Evolutionary conservation across 371 early-diverging fungal genomes (phyloP).

Genomic region (Parasitella parasitica): DNA sequence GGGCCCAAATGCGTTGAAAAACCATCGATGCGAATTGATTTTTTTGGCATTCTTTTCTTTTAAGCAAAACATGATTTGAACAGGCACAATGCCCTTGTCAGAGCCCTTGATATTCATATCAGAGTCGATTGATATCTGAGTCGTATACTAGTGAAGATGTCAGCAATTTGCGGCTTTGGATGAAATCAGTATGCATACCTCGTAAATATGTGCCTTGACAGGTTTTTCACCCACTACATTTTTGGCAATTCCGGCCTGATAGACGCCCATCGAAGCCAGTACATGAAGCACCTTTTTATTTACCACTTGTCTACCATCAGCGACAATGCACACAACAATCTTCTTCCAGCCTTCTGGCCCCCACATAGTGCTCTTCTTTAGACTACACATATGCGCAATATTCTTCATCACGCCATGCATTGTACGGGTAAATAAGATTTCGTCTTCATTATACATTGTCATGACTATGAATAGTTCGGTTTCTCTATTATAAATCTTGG

Average conservation of each 20-base stretch:
- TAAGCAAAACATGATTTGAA: slow-evolving; percentile 79
- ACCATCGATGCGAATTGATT: slow-evolving; percentile 91
- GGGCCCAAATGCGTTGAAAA: slow-evolving; percentile 83
- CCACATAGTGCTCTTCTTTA: slow-evolving; percentile 62
- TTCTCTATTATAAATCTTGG: slow-evolving; percentile 66
- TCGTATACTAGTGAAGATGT: slow-evolving; percentile 67
- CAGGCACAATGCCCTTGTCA: slow-evolving; percentile 75
- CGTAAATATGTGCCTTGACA: slow-evolving; percentile 80
- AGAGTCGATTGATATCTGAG: slow-evolving; percentile 79
- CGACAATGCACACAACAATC: slow-evolving; percentile 80
- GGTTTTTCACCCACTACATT: slow-evolving; percentile 60
- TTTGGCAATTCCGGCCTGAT: slow-evolving; percentile 75
- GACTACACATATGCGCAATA: slow-evolving; percentile 71
- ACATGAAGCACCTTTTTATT: slow-evolving; percentile 56
- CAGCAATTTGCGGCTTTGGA: background rate
- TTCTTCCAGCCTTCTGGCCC: slow-evolving; percentile 83
- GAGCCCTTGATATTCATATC: slow-evolving; percentile 71
- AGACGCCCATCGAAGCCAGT: slow-evolving; percentile 67
- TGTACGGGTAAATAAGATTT: slow-evolving; percentile 67
- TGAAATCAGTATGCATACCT: slow-evolving; percentile 40
- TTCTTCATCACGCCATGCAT: slow-evolving; percentile 81
- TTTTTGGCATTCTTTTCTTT: slow-evolving; percentile 76
- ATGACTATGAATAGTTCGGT: slow-evolving; percentile 88
- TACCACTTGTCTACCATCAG: slow-evolving; percentile 80
- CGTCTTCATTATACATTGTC: slow-evolving; percentile 67